Evolutionary conservation across 2,329 filamentous ascomycete species (phyloP), one percentile per base, ranked within the genome.

Genomic region (Aspergillus pseudoviridinutans): DNA sequence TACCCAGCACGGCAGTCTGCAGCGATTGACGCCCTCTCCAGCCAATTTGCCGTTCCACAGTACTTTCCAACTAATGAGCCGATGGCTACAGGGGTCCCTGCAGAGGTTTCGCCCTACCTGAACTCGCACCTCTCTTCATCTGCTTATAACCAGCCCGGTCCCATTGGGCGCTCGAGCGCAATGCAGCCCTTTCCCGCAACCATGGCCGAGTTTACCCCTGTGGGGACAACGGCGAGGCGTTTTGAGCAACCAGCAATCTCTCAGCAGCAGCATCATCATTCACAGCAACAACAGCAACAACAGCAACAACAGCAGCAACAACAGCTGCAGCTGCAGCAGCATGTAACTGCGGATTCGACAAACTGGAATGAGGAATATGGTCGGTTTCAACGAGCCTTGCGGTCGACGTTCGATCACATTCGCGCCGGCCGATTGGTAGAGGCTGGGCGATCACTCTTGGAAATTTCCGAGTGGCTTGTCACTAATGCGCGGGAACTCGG

Each of bases 1-100:
- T 95, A 91, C 78, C 83, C 87, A 69, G 80, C 86, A 66, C 87
- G 89, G 79, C 89, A 91, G 71, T 84, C 88, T 77, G 85, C 88
- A 81, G 85, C 84, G 60, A 84, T 94, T 77, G 89, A 91, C 73
- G 89, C 91, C 77, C 82, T 92, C 74, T 79, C 86, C 71, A 86
- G 77, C 70, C 82, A 82, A 71, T 85, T 91, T 74, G 82, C 84
- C 60, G 82, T 87, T 71, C 82, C 87, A 78, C 87, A 88, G 70
- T 96, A 94, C 80, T 92, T 91, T 76, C 71, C 79, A 66, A 77
- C 83, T 66, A 82, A 80, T 75, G 87, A 89, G 71, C 80, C 87
- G 70, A 80, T 84, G 66, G 87, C 82, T 70, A 80, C 87, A 58
- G 81, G 82, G 65, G 78, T 87, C 32, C 76, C 83, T 64, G 79